phyloP scores from a whole-genome alignment of 2,329 filamentous ascomycete genomes.

The Paecilomyces sp. region DNA sequence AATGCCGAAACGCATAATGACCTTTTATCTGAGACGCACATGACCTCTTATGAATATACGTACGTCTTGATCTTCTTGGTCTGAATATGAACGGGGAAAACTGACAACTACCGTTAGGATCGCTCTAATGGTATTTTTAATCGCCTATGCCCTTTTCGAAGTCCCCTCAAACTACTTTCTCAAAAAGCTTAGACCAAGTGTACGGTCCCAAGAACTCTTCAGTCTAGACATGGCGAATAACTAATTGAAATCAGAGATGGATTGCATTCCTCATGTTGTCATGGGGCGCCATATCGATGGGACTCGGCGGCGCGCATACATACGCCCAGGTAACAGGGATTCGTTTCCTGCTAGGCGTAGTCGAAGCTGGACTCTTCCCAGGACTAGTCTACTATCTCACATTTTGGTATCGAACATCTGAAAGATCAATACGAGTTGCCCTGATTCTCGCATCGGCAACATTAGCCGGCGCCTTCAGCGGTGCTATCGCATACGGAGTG shows the following conservation, averaged over 20 bases:
- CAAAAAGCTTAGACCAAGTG: slow-evolving; percentile 41
- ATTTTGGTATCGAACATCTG: slow-evolving; percentile 51
- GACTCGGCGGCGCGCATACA: slow-evolving; percentile 38
- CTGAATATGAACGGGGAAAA: neutral
- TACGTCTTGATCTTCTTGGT: slow-evolving; percentile 13
- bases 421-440: slow-evolving; percentile 53
- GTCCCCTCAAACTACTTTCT: slow-evolving; percentile 45
- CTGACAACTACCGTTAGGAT: slow-evolving; percentile 23
- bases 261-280: slow-evolving; percentile 45
- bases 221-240: neutral
- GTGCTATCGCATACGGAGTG: slow-evolving; percentile 48
- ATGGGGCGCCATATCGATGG: slow-evolving; percentile 44
- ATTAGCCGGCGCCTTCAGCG: slow-evolving; percentile 48
- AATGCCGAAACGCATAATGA: slow-evolving; percentile 55
- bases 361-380: slow-evolving; percentile 46
- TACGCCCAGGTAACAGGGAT: slow-evolving; percentile 38
- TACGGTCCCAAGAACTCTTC: slow-evolving; percentile 7
- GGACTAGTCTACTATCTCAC: slow-evolving; percentile 43
- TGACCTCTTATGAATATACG: slow-evolving; percentile 57
- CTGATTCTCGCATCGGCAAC: slow-evolving; percentile 50
- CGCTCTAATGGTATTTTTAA: slow-evolving; percentile 41
- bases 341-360: slow-evolving; percentile 44
- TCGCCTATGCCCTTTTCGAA: slow-evolving; percentile 44
- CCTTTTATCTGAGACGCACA: slow-evolving; percentile 54
- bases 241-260: slow-evolving; percentile 30